Evolutionary conservation across 2,329 filamentous ascomycete genomes (phyloP).

Genomic region (Anthostomella pinea): DNA sequence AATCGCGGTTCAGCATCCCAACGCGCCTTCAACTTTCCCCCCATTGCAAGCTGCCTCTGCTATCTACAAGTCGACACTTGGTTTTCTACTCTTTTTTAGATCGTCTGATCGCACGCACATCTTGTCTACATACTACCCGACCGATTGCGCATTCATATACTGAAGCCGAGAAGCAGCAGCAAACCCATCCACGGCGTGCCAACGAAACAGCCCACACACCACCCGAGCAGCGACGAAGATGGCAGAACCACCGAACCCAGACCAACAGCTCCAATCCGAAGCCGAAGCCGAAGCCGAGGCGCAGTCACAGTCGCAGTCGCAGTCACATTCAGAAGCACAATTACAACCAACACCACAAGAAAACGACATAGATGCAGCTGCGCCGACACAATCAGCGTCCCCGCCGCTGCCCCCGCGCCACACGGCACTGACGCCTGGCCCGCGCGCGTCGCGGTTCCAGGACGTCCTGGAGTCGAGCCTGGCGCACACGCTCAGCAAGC

Average conservation of each 20-base stretch:
- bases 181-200: not conserved
- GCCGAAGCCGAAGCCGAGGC: not conserved
- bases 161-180: no score
- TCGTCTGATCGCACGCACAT: no score
- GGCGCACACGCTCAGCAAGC: conserved; percentile 50
- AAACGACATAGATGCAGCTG: not conserved
- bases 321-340: conserved; percentile 3
- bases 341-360: conserved; percentile 6
- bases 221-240: not conserved
- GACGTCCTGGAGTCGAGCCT: conserved; percentile 53
- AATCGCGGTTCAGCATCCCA: conserved; percentile 20
- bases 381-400: conserved; percentile 18
- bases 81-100: no score
- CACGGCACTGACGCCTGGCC: conserved; percentile 49
- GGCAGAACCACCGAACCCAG: no score
- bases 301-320: not conserved
- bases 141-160: no score
- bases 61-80: not conserved
- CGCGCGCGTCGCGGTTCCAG: conserved; percentile 54
- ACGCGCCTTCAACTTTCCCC: conserved; percentile 16
- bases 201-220: not conserved
- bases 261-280: not conserved
- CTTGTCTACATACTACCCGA: no score
- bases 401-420: conserved; percentile 37
- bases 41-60: not conserved